A percentile compares a stretch with the other conserved stretches of the same genome.
These are phyloP conservation scores for Verruconis gallopava DNA, from an alignment of 2,329 filamentous ascomycete genomes.

Conservation along the genomic window DNA sequence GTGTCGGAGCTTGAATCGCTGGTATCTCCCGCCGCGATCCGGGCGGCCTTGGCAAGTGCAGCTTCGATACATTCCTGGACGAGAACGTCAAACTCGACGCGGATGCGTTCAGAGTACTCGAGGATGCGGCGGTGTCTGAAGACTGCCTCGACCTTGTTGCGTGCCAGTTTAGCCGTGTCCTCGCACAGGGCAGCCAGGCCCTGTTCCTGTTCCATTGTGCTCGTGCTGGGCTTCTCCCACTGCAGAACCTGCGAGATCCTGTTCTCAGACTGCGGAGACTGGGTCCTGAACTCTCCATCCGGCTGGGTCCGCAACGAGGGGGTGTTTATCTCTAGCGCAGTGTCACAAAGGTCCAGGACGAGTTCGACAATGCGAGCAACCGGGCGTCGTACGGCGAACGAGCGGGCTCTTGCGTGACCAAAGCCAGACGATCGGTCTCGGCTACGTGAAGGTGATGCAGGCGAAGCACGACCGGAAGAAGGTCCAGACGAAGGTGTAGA, in stretches of 20 bases:
- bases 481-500: constrained; percentile 52
- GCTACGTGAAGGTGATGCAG: constrained; percentile 54
- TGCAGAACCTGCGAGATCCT: constrained; percentile 87
- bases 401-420: constrained; percentile 68
- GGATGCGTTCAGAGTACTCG: constrained; percentile 91
- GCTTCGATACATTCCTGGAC: constrained; percentile 94
- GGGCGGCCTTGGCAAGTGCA: constrained; percentile 77
- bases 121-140: constrained; percentile 84
- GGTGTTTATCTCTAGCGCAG: constrained; percentile 84
- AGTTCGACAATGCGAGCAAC: constrained; percentile 89
- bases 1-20: constrained; percentile 51
- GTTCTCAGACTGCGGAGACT: constrained; percentile 92
- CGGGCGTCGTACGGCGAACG: constrained; percentile 82
- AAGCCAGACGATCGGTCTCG: constrained; percentile 55
- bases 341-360: constrained; percentile 89
- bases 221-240: constrained; percentile 89
- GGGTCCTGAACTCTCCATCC: constrained; percentile 68
- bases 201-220: constrained; percentile 85
- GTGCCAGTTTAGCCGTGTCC: constrained; percentile 75
- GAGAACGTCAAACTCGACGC: constrained; percentile 80
- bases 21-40: constrained; percentile 71
- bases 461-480: constrained; percentile 57
- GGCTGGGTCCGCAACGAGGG: constrained; percentile 81
- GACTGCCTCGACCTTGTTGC: constrained; percentile 83
- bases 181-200: constrained; percentile 76